Evolutionary conservation across 2,329 filamentous ascomycete genomes (phyloP).

Genomic region (Cercospora nicotianae): DNA sequence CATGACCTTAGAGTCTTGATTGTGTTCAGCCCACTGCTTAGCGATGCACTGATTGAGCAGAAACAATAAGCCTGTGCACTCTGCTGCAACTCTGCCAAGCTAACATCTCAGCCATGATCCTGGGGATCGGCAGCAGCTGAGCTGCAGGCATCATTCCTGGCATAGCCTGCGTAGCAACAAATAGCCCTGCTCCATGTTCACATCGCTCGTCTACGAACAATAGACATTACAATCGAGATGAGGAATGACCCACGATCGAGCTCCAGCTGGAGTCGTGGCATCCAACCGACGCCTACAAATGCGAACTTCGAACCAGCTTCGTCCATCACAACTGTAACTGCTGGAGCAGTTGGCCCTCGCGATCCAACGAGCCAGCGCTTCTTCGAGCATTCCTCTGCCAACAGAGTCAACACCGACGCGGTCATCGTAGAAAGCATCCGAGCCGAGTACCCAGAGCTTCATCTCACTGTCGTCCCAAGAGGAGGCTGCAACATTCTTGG

Average conservation of each 20-base stretch:
- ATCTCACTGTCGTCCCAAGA: slow-evolving; percentile 44
- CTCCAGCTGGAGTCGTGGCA: not conserved
- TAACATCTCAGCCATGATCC: not conserved
- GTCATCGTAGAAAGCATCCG: slow-evolving; percentile 49
- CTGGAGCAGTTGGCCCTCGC: slow-evolving; percentile 18
- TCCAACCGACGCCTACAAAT: not conserved
- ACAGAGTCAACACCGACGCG: slow-evolving; percentile 47
- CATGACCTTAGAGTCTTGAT: not conserved
- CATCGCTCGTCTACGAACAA: not conserved
- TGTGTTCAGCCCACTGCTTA: not conserved
- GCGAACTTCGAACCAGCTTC: not conserved
- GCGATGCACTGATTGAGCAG: not conserved
- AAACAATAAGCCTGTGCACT: not conserved
- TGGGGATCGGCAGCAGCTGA: slow-evolving; percentile 5
- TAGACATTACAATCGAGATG: not conserved
- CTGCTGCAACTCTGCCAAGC: not conserved
- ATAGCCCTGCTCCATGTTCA: not conserved
- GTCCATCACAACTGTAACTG: slow-evolving; percentile 24
- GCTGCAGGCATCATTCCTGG: not conserved
- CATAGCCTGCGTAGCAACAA: not conserved
- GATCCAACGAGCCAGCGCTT: slow-evolving; percentile 44
- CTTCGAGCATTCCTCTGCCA: slow-evolving; percentile 47
- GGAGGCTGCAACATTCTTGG: slow-evolving; percentile 42
- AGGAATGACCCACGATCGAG: slow-evolving; percentile 5
- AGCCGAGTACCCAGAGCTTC: slow-evolving; percentile 47